Evolutionary conservation across 2,329 filamentous ascomycete species (phyloP).

Genomic region (Xylaria sp.): DNA sequence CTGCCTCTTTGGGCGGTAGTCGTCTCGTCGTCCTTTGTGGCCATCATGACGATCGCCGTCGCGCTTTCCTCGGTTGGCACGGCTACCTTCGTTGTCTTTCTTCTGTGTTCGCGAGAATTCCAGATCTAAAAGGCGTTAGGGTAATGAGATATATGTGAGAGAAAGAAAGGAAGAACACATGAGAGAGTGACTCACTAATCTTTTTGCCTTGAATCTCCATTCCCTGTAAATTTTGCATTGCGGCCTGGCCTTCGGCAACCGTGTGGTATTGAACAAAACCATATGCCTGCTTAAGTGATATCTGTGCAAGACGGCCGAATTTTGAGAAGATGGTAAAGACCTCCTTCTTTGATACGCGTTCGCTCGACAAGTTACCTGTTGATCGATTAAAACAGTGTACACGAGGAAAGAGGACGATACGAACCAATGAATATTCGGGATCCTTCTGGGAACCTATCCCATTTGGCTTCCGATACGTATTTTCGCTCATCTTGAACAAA

Average conservation of each 20-base stretch:
- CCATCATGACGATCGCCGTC: slow-evolving; percentile 51
- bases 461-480: slow-evolving; percentile 78
- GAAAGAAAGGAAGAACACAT: not conserved
- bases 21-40: slow-evolving; percentile 35
- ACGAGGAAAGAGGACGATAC: slow-evolving; percentile 23
- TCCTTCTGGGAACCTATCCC: slow-evolving; percentile 79
- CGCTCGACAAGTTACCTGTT: slow-evolving; percentile 86
- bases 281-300: slow-evolving; percentile 95
- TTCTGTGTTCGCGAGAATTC: slow-evolving; percentile 90
- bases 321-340: slow-evolving; percentile 89
- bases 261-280: slow-evolving; percentile 95
- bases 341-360: slow-evolving; percentile 91
- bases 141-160: not conserved
- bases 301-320: slow-evolving; percentile 87
- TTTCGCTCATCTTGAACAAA: slow-evolving; percentile 75
- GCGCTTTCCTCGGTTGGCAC: slow-evolving; percentile 53
- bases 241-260: slow-evolving; percentile 72
- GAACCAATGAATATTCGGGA: slow-evolving; percentile 81
- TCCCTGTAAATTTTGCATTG: slow-evolving; percentile 80
- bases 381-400: slow-evolving; percentile 33
- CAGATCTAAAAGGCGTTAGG: slow-evolving; percentile 63
- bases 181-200: slow-evolving; percentile 73
- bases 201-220: slow-evolving; percentile 84
- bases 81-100: slow-evolving; percentile 72
- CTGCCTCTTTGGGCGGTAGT: slow-evolving; percentile 36